Percentiles rank a stretch among this genome's conserved stretches.
phyloP scores from a whole-genome alignment of 1,284 basidiomycete genomes.

The Peniophora sp. region DNA sequence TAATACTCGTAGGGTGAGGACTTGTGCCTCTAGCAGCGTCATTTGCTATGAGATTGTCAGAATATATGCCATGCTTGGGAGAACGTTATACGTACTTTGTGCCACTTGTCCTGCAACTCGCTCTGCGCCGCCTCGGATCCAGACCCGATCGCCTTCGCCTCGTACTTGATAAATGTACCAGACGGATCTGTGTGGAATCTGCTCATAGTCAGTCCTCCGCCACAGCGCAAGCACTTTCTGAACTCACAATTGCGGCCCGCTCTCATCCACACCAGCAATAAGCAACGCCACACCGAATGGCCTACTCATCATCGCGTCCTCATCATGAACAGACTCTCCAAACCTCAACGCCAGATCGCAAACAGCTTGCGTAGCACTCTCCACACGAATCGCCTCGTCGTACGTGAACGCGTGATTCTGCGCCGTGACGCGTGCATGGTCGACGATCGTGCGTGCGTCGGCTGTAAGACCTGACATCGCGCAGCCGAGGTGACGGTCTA shows the following conservation, averaged over 20 bases:
- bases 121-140: conserved; percentile 97
- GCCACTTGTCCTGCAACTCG: conserved; percentile 96
- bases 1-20: conserved; percentile 81
- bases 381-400: conserved; percentile 95
- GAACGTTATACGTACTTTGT: conserved; percentile 55
- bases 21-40: conserved; percentile 84
- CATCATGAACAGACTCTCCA: conserved; percentile 97
- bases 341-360: conserved; percentile 97
- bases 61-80: background rate
- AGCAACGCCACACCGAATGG: conserved; percentile 98
- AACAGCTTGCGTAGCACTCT: conserved; percentile 95
- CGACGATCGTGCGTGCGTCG: conserved; percentile 98
- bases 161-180: conserved; percentile 96
- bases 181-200: conserved; percentile 98
- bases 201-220: conserved; percentile 1
- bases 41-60: conserved; percentile 63
- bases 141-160: conserved; percentile 98
- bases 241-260: conserved; percentile 87
- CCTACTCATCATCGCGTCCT: conserved; percentile 98
- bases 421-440: conserved; percentile 95
- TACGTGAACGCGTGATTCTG: conserved; percentile 98
- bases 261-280: conserved; percentile 95
- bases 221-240: conserved; percentile 5
- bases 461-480: conserved; percentile 98
- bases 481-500: conserved; percentile 92